Evolutionary conservation across 2,329 filamentous ascomycete species (phyloP), one percentile per base, ranked within the genome.

Genomic region (Phialophora verrucosa): DNA sequence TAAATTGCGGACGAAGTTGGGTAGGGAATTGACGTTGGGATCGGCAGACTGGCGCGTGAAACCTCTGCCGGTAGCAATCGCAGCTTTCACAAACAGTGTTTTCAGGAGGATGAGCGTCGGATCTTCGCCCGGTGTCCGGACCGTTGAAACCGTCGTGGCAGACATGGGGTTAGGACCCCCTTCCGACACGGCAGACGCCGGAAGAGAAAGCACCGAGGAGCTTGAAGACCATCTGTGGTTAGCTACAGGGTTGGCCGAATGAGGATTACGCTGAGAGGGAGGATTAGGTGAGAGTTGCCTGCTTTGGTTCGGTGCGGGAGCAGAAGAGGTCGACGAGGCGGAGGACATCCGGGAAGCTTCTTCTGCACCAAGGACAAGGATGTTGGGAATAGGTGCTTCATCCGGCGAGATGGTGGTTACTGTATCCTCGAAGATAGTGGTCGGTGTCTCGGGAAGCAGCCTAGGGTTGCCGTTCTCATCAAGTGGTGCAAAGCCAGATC

Each of bases 401-500:
- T 94, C 91, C 0, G 91, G 90, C 0, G 93, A 96, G 51, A 92
- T 87, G 47, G 66, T 68, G 31, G 69, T 71, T 3, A 91, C 88
- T 0, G 91, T 93, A 75, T 98, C 93, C 76, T 97, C 94, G 73
- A 97, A 97, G 72, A 97, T 93, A 4, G 93, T 98, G 0, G 94
- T 94, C 0, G 93, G 93, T 0, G 93, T 98, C 79, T 98, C 94
- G 0, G 93, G 93, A 4, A 82, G 78, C 7, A 71, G 71, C 54
- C 71, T 69, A 25, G 74, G 74, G 44, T 69, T 71, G 44, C 71
- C 67, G 35, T 71, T 65, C 11, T 76, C 74, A 63, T 74, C 74
- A 10, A 71, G 69, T 31, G 72, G 67, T 20, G 62, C 66, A 58
- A 71, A 71, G 7, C 77, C 84, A 35, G 80, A 78, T 50, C 79